Evolutionary conservation across 345 rosid genomes (phyloP).

Genomic region (Hibiscus syriacus): DNA sequence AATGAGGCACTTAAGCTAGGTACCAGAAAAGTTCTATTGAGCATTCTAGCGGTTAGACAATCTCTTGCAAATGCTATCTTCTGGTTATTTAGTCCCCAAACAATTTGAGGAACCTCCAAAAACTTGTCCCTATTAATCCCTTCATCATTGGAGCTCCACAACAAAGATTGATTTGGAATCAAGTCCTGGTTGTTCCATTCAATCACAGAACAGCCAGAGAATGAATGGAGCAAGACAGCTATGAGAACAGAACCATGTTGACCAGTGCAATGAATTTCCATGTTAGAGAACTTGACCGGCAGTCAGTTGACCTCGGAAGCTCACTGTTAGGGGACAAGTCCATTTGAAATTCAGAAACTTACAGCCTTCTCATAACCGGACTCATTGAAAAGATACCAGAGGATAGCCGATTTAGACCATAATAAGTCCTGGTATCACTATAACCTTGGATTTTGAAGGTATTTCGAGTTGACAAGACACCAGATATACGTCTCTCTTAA

Average conservation of each 20-base stretch:
- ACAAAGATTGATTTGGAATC: constrained; percentile 14
- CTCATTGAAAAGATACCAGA: neutral
- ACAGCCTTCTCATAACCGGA: constrained; percentile 11
- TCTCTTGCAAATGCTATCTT: constrained; percentile 98
- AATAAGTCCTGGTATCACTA: neutral
- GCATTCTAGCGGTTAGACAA: constrained; percentile 72
- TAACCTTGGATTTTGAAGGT: too few relatives aligned
- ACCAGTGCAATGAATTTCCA: constrained; percentile 53
- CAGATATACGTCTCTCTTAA: too few relatives aligned
- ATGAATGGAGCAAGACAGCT: constrained; percentile 32
- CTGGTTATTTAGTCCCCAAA: constrained; percentile 94
- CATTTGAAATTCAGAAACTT: constrained; percentile 23
- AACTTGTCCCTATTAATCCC: constrained; percentile 53
- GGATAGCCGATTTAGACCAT: neutral
- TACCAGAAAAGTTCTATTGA: constrained; percentile 82
- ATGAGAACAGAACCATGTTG: constrained; percentile 41
- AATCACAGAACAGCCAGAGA: constrained; percentile 24
- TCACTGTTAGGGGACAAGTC: constrained; percentile 21
- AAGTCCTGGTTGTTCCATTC: constrained; percentile 16
- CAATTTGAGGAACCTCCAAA: constrained; percentile 85
- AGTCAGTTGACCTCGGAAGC: constrained; percentile 22
- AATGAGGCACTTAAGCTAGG: constrained; percentile 89
- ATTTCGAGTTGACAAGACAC: too few relatives aligned
- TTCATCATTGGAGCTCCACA: constrained; percentile 20
- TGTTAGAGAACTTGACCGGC: constrained; percentile 31